These are phyloP conservation scores for Phialemoniopsis sp. DNA, from an alignment of 2,329 filamentous ascomycete genomes.

Conservation along the genomic window DNA sequence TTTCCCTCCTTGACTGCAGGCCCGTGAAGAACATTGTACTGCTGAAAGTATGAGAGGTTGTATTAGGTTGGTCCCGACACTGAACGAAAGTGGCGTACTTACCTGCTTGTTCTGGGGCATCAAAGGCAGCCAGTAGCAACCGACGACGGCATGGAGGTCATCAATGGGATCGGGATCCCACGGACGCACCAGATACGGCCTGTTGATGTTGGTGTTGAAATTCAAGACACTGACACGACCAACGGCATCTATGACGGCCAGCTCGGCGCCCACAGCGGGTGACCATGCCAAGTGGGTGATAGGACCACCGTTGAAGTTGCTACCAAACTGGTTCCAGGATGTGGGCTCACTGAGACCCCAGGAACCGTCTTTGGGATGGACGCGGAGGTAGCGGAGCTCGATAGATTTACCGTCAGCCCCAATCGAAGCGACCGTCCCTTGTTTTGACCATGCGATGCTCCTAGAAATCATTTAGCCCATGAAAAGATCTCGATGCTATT, in stretches of 20 bases:
- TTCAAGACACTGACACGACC: slow-evolving; percentile 74
- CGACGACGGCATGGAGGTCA: slow-evolving; percentile 74
- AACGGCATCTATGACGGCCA: slow-evolving; percentile 76
- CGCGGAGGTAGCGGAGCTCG: slow-evolving; percentile 68
- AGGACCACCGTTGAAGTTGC: slow-evolving; percentile 57
- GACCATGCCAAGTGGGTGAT: slow-evolving; percentile 84
- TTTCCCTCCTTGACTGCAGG: slow-evolving; percentile 60
- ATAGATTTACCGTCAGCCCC: slow-evolving; percentile 66
- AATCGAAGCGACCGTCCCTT: slow-evolving; percentile 81
- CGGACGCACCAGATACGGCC: slow-evolving; percentile 56
- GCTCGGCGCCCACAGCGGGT: slow-evolving; percentile 64
- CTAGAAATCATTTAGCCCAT: slow-evolving; percentile 37
- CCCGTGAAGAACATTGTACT: slow-evolving; percentile 49
- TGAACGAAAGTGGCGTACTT: slow-evolving; percentile 3
- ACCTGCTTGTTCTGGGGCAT: slow-evolving; percentile 40
- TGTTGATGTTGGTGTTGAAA: slow-evolving; percentile 70
- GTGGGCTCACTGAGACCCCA: slow-evolving; percentile 78
- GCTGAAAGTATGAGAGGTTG: neutral
- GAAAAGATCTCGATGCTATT: neutral
- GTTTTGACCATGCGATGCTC: slow-evolving; percentile 81
- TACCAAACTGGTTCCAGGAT: slow-evolving; percentile 54
- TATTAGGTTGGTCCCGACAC: neutral
- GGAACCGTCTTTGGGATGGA: slow-evolving; percentile 61
- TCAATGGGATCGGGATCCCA: slow-evolving; percentile 67
- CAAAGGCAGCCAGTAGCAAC: slow-evolving; percentile 79